Evolutionary conservation across 1,284 basidiomycete genomes (phyloP).

Genomic region (Malassezia slooffiae): DNA sequence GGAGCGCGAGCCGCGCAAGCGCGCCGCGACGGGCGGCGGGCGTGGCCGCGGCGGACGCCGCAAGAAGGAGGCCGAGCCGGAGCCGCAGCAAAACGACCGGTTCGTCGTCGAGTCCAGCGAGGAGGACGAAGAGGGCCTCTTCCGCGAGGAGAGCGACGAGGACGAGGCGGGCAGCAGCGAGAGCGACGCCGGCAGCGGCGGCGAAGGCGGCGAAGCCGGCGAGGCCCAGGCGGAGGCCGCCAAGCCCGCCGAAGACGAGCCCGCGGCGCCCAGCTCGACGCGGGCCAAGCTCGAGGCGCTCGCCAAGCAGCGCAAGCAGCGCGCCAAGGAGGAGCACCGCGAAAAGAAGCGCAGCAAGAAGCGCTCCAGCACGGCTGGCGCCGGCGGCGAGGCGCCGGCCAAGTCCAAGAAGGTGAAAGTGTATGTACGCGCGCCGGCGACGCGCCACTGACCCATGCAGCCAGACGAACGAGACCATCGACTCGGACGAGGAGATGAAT

Average conservation of each 20-base stretch:
- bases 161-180: constrained; percentile 17
- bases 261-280: constrained; percentile 5
- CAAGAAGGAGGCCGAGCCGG: constrained; percentile 9
- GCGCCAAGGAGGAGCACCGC: constrained; percentile 4
- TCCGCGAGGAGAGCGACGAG: constrained; percentile 21
- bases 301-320: constrained; percentile 13
- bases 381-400: too few species aligned
- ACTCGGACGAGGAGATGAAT: constrained; percentile 37
- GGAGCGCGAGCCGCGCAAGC: constrained; percentile 18
- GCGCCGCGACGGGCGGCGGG: too few species aligned
- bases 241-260: constrained; percentile 11
- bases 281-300: constrained; percentile 11
- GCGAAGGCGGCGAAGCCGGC: constrained; percentile 4
- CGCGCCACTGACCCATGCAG: constrained; percentile 21
- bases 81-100: constrained; percentile 19
- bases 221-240: constrained; percentile 12
- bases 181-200: constrained; percentile 4
- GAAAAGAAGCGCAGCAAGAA: constrained; percentile 3
- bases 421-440: constrained; percentile 4
- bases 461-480: constrained; percentile 31
- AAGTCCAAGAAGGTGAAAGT: constrained; percentile 20
- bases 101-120: constrained; percentile 1
- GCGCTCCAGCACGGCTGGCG: constrained; percentile 1
- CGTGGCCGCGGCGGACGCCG: constrained; percentile 19
- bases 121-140: constrained; percentile 18